Percentiles rank a stretch among this genome's conserved stretches.
These are phyloP conservation scores for Capsella bursapastoris DNA, from an alignment of 345 rosid species.

Conservation along the genomic window DNA sequence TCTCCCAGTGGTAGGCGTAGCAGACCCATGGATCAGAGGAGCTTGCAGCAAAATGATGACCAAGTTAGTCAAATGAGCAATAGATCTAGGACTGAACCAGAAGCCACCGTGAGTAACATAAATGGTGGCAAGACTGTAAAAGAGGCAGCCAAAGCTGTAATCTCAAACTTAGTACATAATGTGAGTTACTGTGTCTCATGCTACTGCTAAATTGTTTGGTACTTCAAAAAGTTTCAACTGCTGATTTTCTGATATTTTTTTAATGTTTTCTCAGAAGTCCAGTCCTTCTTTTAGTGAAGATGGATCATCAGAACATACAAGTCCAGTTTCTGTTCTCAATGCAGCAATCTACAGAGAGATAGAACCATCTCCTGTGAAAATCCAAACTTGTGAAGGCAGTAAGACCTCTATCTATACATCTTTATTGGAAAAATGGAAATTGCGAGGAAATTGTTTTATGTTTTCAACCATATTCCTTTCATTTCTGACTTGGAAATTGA, in stretches of 20 bases:
- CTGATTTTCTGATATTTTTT: neutral
- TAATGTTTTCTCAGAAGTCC: slow-evolving; percentile 51
- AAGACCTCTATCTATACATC: slow-evolving; percentile 22
- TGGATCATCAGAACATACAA: slow-evolving; percentile 64
- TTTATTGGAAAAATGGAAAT: neutral
- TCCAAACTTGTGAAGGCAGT: slow-evolving; percentile 30
- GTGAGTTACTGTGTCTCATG: slow-evolving; percentile 49
- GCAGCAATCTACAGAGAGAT: slow-evolving; percentile 60
- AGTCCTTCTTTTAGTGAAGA: slow-evolving; percentile 52
- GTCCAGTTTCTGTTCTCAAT: slow-evolving; percentile 91
- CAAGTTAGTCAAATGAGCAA: slow-evolving; percentile 66
- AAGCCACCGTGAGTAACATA: slow-evolving; percentile 39
- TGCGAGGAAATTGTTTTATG: neutral
- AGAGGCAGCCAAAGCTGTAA: slow-evolving; percentile 42
- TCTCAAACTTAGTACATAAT: slow-evolving; percentile 51
- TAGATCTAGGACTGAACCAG: slow-evolving; percentile 62
- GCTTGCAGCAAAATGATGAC: slow-evolving; percentile 56
- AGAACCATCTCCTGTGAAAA: slow-evolving; percentile 59
- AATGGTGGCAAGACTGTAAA: slow-evolving; percentile 46
- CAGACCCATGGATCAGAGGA: slow-evolving; percentile 50
- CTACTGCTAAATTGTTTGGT: slow-evolving; percentile 23
- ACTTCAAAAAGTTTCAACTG: neutral
- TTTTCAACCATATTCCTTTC: slow-evolving; percentile 2
- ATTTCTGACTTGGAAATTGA: slow-evolving; percentile 38
- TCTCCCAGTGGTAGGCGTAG: slow-evolving; percentile 62